These are phyloP conservation scores for Pseudophaeomoniella oleicola DNA, from an alignment of 2,329 filamentous ascomycete species.

Conservation along the genomic window DNA sequence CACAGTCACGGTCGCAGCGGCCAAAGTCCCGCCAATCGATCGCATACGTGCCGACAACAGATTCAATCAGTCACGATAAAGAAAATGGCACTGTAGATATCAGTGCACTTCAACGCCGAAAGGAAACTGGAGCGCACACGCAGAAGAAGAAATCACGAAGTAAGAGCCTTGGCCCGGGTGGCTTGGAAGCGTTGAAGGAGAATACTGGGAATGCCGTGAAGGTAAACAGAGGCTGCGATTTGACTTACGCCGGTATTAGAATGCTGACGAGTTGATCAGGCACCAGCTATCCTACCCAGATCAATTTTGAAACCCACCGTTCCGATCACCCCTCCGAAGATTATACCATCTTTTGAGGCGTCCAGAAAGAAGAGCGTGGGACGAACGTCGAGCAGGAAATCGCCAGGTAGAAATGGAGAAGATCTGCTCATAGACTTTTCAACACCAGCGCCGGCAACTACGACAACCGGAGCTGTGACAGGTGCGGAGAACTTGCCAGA, in stretches of 20 bases:
- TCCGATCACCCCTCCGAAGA: slow-evolving; percentile 47
- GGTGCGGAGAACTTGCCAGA: slow-evolving; percentile 35
- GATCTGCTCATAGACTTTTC: slow-evolving; percentile 28
- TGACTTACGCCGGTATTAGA: slow-evolving; percentile 6
- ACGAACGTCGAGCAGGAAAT: slow-evolving; percentile 15
- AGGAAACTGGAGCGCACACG: slow-evolving; percentile 21
- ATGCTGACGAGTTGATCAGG: slow-evolving; percentile 26
- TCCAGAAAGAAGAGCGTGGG: slow-evolving; percentile 24
- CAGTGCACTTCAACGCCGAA: slow-evolving; percentile 25
- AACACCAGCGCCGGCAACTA: slow-evolving; percentile 26
- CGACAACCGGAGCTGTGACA: slow-evolving; percentile 41
- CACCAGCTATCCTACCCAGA: slow-evolving; percentile 30
- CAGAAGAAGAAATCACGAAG: slow-evolving; percentile 60
- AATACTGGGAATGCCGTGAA: slow-evolving; percentile 64
- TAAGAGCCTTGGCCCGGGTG: slow-evolving; percentile 90
- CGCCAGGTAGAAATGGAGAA: slow-evolving; percentile 10
- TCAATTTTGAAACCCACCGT: slow-evolving; percentile 76
- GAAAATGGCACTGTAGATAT: slow-evolving; percentile 64
- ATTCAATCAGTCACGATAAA: slow-evolving; percentile 45
- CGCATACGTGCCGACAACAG: slow-evolving; percentile 39
- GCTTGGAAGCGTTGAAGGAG: slow-evolving; percentile 66
- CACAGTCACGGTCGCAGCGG: slow-evolving; percentile 2
- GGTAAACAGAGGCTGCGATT: slow-evolving; percentile 33
- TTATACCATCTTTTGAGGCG: slow-evolving; percentile 47
- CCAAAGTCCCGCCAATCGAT: slow-evolving; percentile 53